Conservation (phyloP, 208 protist genomes). For the Spongospora subterranea region DNA sequence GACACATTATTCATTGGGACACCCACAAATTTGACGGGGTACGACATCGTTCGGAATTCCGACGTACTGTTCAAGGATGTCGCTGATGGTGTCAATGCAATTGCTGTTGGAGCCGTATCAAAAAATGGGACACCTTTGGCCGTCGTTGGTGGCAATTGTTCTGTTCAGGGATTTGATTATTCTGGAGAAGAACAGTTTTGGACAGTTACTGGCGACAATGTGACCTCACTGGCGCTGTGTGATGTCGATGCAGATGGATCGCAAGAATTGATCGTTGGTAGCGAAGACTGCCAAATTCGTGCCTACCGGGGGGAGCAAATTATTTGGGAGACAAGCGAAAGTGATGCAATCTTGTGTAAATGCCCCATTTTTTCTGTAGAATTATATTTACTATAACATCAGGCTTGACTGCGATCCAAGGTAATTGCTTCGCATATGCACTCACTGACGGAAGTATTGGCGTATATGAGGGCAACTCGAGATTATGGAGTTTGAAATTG, state of each 20-base stretch:
- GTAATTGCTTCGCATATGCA: slow-evolving; percentile 83
- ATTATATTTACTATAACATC: neutral
- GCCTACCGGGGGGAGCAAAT: slow-evolving; percentile 86
- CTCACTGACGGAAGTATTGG: slow-evolving; percentile 89
- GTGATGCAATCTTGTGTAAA: neutral
- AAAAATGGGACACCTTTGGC: slow-evolving; percentile 69
- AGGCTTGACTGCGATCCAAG: neutral
- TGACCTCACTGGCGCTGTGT: slow-evolving; percentile 82
- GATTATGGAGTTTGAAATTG: slow-evolving; percentile 85
- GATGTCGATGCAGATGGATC: slow-evolving; percentile 76
- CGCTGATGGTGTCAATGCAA: slow-evolving; percentile 84
- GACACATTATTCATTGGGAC: slow-evolving; percentile 88
- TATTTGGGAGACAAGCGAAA: slow-evolving; percentile 66
- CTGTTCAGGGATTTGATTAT: slow-evolving; percentile 77
- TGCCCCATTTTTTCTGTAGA: neutral
- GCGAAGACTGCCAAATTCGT: slow-evolving; percentile 89
- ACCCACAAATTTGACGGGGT: slow-evolving; percentile 84
- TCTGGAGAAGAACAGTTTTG: slow-evolving; percentile 85
- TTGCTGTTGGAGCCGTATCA: slow-evolving; percentile 76
- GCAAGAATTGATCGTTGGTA: slow-evolving; percentile 83
- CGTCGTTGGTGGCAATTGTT: slow-evolving; percentile 90
- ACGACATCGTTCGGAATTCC: slow-evolving; percentile 86
- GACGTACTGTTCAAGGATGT: slow-evolving; percentile 90
- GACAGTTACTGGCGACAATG: slow-evolving; percentile 91
- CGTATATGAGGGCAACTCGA: slow-evolving; percentile 81